Percentiles rank a stretch among this genome's conserved stretches.
Conservation (phyloP, 2,329 filamentous ascomycete genomes). For the Venturia pyrina region DNA sequence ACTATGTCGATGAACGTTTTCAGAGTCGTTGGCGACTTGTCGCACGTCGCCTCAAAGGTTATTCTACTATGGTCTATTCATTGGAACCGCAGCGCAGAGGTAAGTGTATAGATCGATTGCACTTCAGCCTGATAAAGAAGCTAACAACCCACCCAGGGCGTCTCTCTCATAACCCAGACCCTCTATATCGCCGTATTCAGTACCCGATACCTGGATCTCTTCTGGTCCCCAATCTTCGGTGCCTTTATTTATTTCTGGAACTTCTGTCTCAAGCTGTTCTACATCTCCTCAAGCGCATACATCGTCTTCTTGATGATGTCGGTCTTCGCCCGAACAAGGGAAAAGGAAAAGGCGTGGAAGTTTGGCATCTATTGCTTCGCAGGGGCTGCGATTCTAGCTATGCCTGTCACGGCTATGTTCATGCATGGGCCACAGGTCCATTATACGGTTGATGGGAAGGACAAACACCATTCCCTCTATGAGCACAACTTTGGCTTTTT, state of each 20-base stretch:
- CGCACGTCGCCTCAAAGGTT: constrained; percentile 76
- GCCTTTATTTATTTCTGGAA: constrained; percentile 49
- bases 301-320: constrained; percentile 82
- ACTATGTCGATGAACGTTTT: constrained; percentile 41
- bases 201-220: constrained; percentile 78
- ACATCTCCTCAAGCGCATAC: constrained; percentile 74
- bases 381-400: constrained; percentile 53
- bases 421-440: constrained; percentile 22
- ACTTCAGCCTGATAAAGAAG: constrained; percentile 1
- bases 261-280: constrained; percentile 79
- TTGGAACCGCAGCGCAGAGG: constrained; percentile 77
- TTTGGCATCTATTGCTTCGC: constrained; percentile 61
- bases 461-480: neutral
- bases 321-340: constrained; percentile 75
- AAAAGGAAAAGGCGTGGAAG: constrained; percentile 90
- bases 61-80: constrained; percentile 89
- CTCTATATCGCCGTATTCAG: constrained; percentile 82
- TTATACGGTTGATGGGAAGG: neutral
- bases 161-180: constrained; percentile 83
- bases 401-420: constrained; percentile 60
- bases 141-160: constrained; percentile 36
- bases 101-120: neutral
- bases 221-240: constrained; percentile 37
- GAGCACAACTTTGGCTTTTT: constrained; percentile 13
- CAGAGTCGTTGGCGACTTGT: constrained; percentile 72